These are phyloP conservation scores for Camptophora hylomeconis DNA, from an alignment of 2,329 filamentous ascomycete genomes.

Conservation along the genomic window DNA sequence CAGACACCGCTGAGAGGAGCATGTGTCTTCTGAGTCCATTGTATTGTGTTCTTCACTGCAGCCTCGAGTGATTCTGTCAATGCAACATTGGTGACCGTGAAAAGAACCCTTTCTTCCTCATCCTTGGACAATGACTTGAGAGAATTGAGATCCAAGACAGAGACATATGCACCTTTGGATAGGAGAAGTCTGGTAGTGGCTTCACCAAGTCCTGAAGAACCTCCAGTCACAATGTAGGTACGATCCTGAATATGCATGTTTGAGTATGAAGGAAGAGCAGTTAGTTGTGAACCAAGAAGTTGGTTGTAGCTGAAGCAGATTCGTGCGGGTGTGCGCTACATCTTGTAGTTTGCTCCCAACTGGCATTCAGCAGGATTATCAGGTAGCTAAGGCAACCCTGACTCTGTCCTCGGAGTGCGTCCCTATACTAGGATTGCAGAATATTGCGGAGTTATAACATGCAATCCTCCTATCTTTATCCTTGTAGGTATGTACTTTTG, in stretches of 20 bases:
- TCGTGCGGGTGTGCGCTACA: no score
- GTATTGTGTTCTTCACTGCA: conserved; percentile 13
- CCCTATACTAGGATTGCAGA: no score
- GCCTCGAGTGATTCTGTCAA: conserved; percentile 14
- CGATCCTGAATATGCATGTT: conserved; percentile 17
- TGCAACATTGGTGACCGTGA: conserved; percentile 18
- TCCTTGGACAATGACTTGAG: conserved; percentile 4
- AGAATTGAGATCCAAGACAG: conserved; percentile 17
- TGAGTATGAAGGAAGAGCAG: no score
- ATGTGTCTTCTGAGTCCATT: conserved; percentile 12
- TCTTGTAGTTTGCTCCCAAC: no score
- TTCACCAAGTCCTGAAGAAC: conserved; percentile 16
- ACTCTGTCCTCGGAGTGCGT: no score
- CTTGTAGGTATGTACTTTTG: no score
- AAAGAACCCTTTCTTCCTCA: conserved; percentile 16
- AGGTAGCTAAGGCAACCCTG: no score
- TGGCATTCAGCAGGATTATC: no score
- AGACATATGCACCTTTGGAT: conserved; percentile 16
- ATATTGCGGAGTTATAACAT: no score
- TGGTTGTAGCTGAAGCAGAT: no score
- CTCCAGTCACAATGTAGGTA: conserved; percentile 14
- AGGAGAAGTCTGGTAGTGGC: conserved; percentile 15
- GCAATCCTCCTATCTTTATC: no score
- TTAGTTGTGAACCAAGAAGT: no score
- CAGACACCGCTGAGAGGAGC: conserved; percentile 15